Base-by-base conservation (phyloP, 2,329 filamentous ascomycete species). In the Trichophyton benhamiae region DNA sequence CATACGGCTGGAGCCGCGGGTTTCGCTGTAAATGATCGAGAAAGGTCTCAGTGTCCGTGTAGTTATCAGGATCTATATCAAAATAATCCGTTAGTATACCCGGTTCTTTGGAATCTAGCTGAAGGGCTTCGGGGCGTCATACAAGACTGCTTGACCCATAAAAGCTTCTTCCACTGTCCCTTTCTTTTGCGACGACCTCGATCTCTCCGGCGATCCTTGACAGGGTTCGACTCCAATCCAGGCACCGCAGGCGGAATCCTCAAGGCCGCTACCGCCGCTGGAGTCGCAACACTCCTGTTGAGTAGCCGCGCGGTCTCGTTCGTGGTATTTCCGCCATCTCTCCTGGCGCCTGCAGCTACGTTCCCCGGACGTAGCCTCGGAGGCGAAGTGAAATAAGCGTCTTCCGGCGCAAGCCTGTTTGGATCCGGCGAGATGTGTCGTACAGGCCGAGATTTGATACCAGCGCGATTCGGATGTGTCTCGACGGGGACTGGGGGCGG, bases 141-240 rank as follows among this genome's bases (percentile, higher is more conserved):
- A 91, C 88, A 96, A 38, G 88, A 89, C 73, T 97, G 94, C 76
- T 95, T 96, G 70, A 99, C 91, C 94, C 94, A 99, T 61, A 99
- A 82, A 66, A 99, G 77, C 78, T 97, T 97, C 80, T 95, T 95
- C 89, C 92, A 97, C 9, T 83, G 83, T 58, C 84, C 83, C 70
- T 86, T 89, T 66, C 86, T 80, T 68, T 84, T 80, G 55, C 87
- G 81, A 61, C 82, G 76, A 53, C 79, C 70, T 66, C 79, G 79
- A 33, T 80, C 77, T 61, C 41, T 44, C 41, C 41, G 41, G 4
- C 77, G 66, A 77, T 79, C 67, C 69, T 75, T 72, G 55, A 63
- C 58, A 22, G 69, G 68, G 58, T 67, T 67, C 22, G 69, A 63
- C 59, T 72, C 71, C 30, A 68, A 66, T n/a, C 71, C 71, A 22